These are phyloP conservation scores for Austroboletus niveus DNA, from an alignment of 1,284 basidiomycete species.

Conservation along the genomic window DNA sequence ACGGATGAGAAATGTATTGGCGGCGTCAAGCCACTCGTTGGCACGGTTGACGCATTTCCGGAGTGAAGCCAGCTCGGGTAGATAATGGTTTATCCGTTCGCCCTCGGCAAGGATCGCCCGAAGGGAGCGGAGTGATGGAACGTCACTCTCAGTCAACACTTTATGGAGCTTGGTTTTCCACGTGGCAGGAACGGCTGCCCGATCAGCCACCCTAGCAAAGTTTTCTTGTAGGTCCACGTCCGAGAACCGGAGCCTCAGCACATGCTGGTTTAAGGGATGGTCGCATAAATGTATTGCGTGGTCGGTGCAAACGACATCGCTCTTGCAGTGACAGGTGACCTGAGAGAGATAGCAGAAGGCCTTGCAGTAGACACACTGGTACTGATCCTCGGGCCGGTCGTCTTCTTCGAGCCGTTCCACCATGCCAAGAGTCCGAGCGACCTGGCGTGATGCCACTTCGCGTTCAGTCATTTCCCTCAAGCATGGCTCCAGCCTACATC, in stretches of 20 bases:
- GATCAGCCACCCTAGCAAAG: constrained; percentile 61
- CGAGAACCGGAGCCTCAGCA: constrained; percentile 78
- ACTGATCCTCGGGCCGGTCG: constrained; percentile 89
- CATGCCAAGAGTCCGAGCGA: constrained; percentile 56
- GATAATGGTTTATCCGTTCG: constrained; percentile 75
- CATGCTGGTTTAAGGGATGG: constrained; percentile 57
- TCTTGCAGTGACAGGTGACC: constrained; percentile 78
- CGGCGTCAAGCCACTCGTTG: constrained; percentile 82
- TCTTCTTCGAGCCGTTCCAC: constrained; percentile 72
- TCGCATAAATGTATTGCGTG: constrained; percentile 81
- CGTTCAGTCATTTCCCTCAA: constrained; percentile 88
- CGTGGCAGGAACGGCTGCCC: constrained; percentile 69
- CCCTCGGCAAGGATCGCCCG: constrained; percentile 82
- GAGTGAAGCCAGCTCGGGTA: constrained; percentile 72
- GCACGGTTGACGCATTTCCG: constrained; percentile 79
- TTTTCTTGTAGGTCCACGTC: constrained; percentile 78
- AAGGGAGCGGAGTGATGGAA: constrained; percentile 74
- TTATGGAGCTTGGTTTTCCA: constrained; percentile 77
- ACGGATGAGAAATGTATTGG: constrained; percentile 67
- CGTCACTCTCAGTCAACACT: constrained; percentile 63
- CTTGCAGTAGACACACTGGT: constrained; percentile 94
- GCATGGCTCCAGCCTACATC: constrained; percentile 74
- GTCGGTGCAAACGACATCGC: constrained; percentile 81
- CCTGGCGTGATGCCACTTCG: constrained; percentile 70
- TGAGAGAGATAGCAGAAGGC: constrained; percentile 95